Base-by-base conservation (phyloP, 768 basidiomycete genomes). In the Clathrus columnatus region DNA sequence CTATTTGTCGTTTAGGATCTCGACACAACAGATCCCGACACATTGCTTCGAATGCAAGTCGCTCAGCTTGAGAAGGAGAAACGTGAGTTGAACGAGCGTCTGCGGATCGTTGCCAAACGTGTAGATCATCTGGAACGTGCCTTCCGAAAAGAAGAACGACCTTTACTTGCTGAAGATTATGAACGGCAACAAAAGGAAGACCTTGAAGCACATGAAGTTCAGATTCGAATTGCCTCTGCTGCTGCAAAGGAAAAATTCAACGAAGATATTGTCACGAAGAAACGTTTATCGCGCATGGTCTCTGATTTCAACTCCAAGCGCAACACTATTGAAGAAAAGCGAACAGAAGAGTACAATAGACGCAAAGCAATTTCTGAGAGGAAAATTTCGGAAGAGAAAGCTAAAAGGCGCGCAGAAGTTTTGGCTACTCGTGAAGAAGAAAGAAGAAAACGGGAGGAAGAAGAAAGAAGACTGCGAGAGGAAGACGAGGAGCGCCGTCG, bases 1-100 rank as follows among this genome's bases (percentile, higher is more conserved):
- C n/a, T 20, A 48, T 11, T 51, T 10, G 26, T 50, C 27, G 28
- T 53, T 51, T 21, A 91, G 87, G 84, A 87, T 65, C 77, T 93
- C 68, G 87, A 91, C 62, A 82, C 81, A 50, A 75, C 88, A 59
- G 91, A 91, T 68, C 92, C 91, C 7, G 85, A 89, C 63, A 82
- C 82, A 47, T 80, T 98, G 59, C 85, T 97, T 68, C 81, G 79
- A 27, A 81, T 96, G 61, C 93, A 96, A 68, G 92, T 96, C 32
- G 85, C 91, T 61, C 92, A 97, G 65, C 77, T 97, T 45, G 96
- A 96, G 73, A 96, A 95, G 73, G 94, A 98, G 73, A 95, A 93
- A 77, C 85, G 82, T 63, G 88, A 92, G 61, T 74, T 90, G 60
- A 78, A 77, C 56, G 88, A 92, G 63, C 80, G 87, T 20, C 76